Percentiles rank a stretch among this genome's conserved stretches.
These are phyloP conservation scores for Sesbania bispinosa DNA, from an alignment of 306 rosid species.

Conservation along the genomic window DNA sequence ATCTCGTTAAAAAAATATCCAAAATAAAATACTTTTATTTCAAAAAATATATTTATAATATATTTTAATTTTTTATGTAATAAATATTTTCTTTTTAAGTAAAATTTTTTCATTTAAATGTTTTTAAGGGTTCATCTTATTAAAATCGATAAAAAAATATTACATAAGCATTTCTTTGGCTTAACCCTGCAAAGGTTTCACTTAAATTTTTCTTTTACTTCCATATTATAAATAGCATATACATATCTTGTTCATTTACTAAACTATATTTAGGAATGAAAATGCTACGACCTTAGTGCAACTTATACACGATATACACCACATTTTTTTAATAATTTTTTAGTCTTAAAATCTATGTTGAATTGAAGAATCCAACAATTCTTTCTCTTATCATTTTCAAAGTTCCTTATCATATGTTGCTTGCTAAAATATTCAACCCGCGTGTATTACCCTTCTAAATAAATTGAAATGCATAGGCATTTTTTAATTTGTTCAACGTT, in stretches of 20 bases:
- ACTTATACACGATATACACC: background rate
- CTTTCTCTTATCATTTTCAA: background rate
- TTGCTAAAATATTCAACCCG: background rate
- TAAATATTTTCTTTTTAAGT: too few relatives aligned
- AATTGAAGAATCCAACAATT: background rate
- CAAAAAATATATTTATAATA: too few relatives aligned
- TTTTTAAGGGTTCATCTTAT: too few relatives aligned
- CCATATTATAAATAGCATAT: too few relatives aligned
- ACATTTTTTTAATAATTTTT: background rate
- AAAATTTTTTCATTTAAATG: too few relatives aligned
- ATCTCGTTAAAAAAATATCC: too few relatives aligned
- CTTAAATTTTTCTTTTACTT: too few relatives aligned
- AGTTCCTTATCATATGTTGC: background rate
- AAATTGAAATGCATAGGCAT: background rate
- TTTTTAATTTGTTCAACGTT: constrained; percentile 11
- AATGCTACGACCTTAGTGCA: background rate
- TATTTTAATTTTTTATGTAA: too few relatives aligned
- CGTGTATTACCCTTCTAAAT: background rate
- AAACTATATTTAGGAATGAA: background rate
- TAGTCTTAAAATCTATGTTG: background rate
- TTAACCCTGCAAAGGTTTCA: too few relatives aligned
- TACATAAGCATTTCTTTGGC: too few relatives aligned
- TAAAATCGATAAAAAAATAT: too few relatives aligned
- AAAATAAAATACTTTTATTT: too few relatives aligned
- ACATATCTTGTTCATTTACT: background rate